Base-by-base conservation (phyloP, 331 rosid species). In the Rhamnella rubrinervis region DNA sequence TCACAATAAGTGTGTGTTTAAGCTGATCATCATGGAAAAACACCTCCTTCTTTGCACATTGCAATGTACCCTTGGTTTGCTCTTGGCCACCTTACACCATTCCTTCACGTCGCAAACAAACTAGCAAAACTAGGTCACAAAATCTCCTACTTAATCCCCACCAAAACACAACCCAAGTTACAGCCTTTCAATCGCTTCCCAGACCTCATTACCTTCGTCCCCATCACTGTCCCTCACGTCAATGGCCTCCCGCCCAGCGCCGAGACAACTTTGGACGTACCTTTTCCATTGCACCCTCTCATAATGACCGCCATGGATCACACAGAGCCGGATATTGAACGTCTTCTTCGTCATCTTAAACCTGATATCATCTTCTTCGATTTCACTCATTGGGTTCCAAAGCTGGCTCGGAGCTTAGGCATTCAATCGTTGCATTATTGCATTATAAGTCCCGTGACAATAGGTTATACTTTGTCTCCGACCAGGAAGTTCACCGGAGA, bases 31-130 rank as follows among this genome's bases (percentile, higher is more conserved):
- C 13, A 65, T 15, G 39, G 70, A 50, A 39, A 12, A 19, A 21
- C 28, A 47, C 7, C 1, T 1, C 44, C 21, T 63, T 13, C 81
- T 55, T 9, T 80, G 51, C 86, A 81, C 76, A 71, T 86, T 50
- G 86, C 81, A 10, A 83, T 86, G 96, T 84, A 63, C n/a, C 90
- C 90, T 17, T 83, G 86, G 88, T 53, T 87, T 18, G 92, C 86
- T 66, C 26, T 84, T 28, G 92, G 92, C 16, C 92, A 87, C 23
- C 80, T 82, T 16, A 78, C 75, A 5, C 79, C 93, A 65, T 83
- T 25, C 28, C 70, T 88, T 18, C 88, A 81, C 16, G 44, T 88
- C 46, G 71, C 80, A 21, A 85, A 85, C 85, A 85, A 88, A 62
- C 55, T 87, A 63, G 90, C 90, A 20, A 57, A 66, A 39, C 83